A percentile compares a stretch with the other conserved stretches of the same genome.
These are phyloP conservation scores for Fusarium heterosporum DNA, from an alignment of 2,329 filamentous ascomycete genomes.

Conservation along the genomic window DNA sequence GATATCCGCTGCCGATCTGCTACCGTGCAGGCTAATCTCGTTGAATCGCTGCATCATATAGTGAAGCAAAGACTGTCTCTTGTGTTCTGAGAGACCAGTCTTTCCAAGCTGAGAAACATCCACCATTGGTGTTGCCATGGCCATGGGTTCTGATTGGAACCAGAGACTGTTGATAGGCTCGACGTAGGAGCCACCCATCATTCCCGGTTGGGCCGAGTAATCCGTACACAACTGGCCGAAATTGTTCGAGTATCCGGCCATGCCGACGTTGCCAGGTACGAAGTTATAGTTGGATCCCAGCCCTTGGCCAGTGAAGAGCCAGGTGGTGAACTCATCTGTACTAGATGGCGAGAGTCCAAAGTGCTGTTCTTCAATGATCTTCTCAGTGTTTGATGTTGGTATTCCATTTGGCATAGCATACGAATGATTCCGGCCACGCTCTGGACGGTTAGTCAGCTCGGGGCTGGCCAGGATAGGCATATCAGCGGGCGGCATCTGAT, in stretches of 20 bases:
- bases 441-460: slow-evolving; percentile 33
- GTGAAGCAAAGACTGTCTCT: slow-evolving; percentile 45
- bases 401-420: slow-evolving; percentile 43
- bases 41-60: slow-evolving; percentile 48
- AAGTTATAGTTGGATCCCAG: slow-evolving; percentile 42
- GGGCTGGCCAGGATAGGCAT: slow-evolving; percentile 43
- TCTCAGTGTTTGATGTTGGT: slow-evolving; percentile 33
- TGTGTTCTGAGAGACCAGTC: slow-evolving; percentile 45
- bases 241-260: slow-evolving; percentile 46
- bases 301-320: slow-evolving; percentile 46
- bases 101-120: slow-evolving; percentile 44
- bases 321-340: slow-evolving; percentile 47
- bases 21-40: slow-evolving; percentile 46
- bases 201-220: slow-evolving; percentile 40
- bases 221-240: slow-evolving; percentile 47
- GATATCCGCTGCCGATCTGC: slow-evolving; percentile 45
- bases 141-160: slow-evolving; percentile 46
- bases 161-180: slow-evolving; percentile 47
- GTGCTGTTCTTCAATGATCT: slow-evolving; percentile 44
- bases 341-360: slow-evolving; percentile 46
- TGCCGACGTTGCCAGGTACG: slow-evolving; percentile 38
- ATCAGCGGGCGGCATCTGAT: slow-evolving; percentile 36
- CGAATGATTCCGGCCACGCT: slow-evolving; percentile 37
- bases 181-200: slow-evolving; percentile 44
- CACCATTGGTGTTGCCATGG: slow-evolving; percentile 40